Conservation (phyloP, 2,329 filamentous ascomycete genomes). For the Colletotrichum camelliae region DNA sequence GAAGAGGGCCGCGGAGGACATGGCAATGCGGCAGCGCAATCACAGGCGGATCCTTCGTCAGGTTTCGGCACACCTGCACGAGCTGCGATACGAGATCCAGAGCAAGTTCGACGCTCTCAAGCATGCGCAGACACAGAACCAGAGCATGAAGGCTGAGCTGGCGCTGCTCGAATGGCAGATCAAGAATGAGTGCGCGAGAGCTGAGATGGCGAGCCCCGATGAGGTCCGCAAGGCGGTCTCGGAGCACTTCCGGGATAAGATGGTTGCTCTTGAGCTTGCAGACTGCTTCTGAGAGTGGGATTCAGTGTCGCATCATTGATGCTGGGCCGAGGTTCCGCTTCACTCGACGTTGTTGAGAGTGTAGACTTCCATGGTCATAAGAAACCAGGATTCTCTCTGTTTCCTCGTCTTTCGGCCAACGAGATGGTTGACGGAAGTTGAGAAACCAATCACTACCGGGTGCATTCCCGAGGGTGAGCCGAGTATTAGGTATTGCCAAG, state of each 20-base stretch:
- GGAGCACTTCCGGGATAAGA: conserved; percentile 14
- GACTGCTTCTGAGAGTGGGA: neutral
- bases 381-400: neutral
- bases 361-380: neutral
- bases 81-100: conserved; percentile 22
- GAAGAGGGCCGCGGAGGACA: conserved; percentile 7
- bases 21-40: conserved; percentile 19
- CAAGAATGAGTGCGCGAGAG: conserved; percentile 9
- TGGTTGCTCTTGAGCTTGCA: conserved; percentile 1
- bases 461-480: neutral
- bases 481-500: conserved; percentile 19
- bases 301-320: neutral
- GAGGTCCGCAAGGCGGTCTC: conserved; percentile 19
- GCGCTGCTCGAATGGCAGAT: neutral
- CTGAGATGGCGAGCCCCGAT: conserved; percentile 11
- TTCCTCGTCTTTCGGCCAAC: neutral
- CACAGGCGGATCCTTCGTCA: conserved; percentile 28
- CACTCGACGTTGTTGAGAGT: neutral
- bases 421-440: neutral
- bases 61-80: conserved; percentile 30
- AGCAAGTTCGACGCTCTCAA: conserved; percentile 22
- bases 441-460: neutral
- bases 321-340: neutral
- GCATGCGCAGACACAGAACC: neutral
- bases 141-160: conserved; percentile 18